Percentiles rank a stretch among this genome's conserved stretches.
phyloP scores from a whole-genome alignment of 305 asterid species.

The Fraxinus latifolia region DNA sequence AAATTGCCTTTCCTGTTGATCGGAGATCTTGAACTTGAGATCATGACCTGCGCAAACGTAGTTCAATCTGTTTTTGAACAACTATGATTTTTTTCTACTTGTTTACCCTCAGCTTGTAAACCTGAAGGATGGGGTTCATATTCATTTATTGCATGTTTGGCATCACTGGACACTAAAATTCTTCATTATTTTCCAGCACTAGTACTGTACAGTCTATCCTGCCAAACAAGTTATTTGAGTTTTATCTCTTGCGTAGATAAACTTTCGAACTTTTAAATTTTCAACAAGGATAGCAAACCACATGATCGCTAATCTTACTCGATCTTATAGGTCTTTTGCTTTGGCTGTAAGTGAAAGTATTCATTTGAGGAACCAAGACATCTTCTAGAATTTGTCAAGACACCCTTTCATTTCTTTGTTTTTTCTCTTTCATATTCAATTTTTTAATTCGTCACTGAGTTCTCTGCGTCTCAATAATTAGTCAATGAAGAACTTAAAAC shows the following conservation, averaged over 20 bases:
- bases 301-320: not conserved
- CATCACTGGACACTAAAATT: not conserved
- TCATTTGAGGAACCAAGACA: not conserved
- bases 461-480: too few species aligned
- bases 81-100: not conserved
- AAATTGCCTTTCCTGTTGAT: not conserved
- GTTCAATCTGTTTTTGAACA: not conserved
- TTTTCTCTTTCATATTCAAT: too few species aligned
- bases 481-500: not conserved
- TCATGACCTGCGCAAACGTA: not conserved
- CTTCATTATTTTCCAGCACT: not conserved
- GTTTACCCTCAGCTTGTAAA: not conserved
- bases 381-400: not conserved
- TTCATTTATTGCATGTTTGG: not conserved
- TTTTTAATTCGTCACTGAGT: too few species aligned
- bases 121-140: not conserved
- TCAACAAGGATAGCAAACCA: not conserved
- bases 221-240: not conserved
- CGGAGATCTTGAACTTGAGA: not conserved
- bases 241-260: too few species aligned
- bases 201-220: not conserved
- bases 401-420: not conserved
- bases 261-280: too few species aligned
- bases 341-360: not conserved
- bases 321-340: not conserved